Percentiles rank a stretch among this genome's conserved stretches.
Evolutionary conservation across 257 asterid genomes (phyloP).

Genomic region (Solanum appendiculatum): DNA sequence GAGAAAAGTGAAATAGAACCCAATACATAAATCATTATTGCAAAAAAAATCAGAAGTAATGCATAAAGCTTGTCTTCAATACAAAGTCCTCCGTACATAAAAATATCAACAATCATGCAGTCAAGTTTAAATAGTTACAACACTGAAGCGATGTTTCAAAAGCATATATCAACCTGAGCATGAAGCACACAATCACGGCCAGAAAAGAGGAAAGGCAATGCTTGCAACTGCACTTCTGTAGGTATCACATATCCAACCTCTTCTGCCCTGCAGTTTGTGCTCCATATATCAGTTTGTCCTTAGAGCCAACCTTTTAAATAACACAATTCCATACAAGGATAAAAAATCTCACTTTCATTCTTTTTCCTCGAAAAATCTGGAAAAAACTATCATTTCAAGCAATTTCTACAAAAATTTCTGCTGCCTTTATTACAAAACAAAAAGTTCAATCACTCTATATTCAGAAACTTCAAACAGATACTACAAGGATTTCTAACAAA

Average conservation of each 20-base stretch:
- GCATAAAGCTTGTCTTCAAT: background rate
- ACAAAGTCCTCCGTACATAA: background rate
- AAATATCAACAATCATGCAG: conserved; percentile 5
- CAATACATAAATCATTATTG: background rate
- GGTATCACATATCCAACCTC: conserved; percentile 65
- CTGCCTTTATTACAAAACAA: background rate
- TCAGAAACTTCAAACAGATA: background rate
- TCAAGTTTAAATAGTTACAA: background rate
- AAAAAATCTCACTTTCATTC: background rate
- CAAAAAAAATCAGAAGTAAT: background rate
- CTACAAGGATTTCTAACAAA: background rate
- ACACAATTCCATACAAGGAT: background rate
- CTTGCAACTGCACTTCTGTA: conserved; percentile 61
- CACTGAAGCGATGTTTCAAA: background rate
- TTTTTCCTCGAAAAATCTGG: background rate
- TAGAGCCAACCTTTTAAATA: background rate
- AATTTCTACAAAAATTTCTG: background rate
- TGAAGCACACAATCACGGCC: conserved; percentile 88
- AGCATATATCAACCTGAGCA: conserved; percentile 66
- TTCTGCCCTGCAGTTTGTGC: conserved; percentile 61
- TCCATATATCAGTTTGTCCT: background rate
- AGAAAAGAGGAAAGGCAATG: conserved; percentile 67
- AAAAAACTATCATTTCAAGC: background rate
- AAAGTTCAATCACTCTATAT: background rate
- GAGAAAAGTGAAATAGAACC: background rate